Conservation (phyloP, 345 rosid species). For the Conringia planisiliqua region DNA sequence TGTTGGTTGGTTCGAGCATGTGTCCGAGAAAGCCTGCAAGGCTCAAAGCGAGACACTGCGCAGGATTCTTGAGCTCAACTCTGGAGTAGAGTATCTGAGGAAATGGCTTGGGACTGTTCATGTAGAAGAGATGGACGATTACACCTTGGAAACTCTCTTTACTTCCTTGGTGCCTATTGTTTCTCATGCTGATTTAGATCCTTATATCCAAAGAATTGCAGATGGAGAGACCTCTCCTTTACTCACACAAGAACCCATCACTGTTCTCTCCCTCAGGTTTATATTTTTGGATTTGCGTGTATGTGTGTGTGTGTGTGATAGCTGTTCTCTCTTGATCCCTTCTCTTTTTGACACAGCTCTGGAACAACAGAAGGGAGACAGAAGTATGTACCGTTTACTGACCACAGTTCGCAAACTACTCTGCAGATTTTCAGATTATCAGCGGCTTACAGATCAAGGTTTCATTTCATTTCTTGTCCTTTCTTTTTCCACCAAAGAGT, state of each 20-base stretch:
- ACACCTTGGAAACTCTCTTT: conserved; percentile 64
- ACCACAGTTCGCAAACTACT: conserved; percentile 71
- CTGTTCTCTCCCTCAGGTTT: conserved; percentile 77
- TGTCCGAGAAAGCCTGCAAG: conserved; percentile 44
- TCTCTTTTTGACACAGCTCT: conserved; percentile 45
- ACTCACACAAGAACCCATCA: conserved; percentile 69
- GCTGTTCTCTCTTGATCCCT: not conserved
- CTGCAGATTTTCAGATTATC: conserved; percentile 75
- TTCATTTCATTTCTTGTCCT: not conserved
- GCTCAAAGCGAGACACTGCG: conserved; percentile 72
- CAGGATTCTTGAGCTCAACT: conserved; percentile 60
- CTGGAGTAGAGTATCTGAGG: conserved; percentile 58
- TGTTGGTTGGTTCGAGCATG: conserved; percentile 61
- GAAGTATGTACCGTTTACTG: conserved; percentile 77
- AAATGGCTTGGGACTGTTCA: conserved; percentile 56
- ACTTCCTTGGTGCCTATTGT: conserved; percentile 69
- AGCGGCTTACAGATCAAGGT: conserved; percentile 94
- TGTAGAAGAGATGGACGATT: conserved; percentile 49
- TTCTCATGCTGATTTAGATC: conserved; percentile 84
- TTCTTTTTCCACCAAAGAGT: not conserved
- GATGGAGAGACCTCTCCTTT: conserved; percentile 74
- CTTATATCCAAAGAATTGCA: conserved; percentile 74
- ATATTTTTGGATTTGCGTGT: not conserved
- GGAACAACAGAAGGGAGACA: conserved; percentile 96
- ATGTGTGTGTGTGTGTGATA: not conserved